Conservation (phyloP, 305 asterid genomes). For the Coffea humblotiana region DNA sequence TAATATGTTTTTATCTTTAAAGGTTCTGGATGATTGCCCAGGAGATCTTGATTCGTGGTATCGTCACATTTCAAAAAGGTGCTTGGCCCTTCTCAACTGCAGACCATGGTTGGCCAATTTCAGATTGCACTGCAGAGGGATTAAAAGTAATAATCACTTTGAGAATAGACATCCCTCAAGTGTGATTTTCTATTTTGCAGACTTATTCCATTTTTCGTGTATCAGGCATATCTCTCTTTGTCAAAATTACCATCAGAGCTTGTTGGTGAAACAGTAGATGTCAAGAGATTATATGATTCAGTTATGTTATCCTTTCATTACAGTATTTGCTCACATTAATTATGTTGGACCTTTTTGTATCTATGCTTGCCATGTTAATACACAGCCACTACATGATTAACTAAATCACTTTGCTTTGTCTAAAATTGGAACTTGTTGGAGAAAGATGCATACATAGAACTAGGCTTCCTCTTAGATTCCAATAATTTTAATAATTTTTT, state of each 20-base stretch:
- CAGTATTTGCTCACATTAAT: conserved; percentile 44
- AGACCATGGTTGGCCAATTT: conserved; percentile 97
- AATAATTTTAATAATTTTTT: too few species aligned
- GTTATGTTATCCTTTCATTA: conserved; percentile 79
- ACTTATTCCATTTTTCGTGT: conserved; percentile 18
- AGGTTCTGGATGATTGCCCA: conserved; percentile 85
- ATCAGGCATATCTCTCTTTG: conserved; percentile 61
- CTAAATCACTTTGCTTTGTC: background rate
- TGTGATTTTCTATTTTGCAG: conserved; percentile 18
- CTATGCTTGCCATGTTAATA: conserved; percentile 6
- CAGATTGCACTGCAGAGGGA: conserved; percentile 98
- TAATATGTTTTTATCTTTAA: conserved; percentile 22
- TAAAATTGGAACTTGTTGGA: background rate
- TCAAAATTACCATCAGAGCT: conserved; percentile 61
- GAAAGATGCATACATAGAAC: background rate
- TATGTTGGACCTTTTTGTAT: conserved; percentile 6
- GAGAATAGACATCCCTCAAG: conserved; percentile 1
- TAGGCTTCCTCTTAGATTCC: background rate
- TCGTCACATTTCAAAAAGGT: conserved; percentile 95
- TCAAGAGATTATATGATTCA: conserved; percentile 62
- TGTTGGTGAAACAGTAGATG: conserved; percentile 68
- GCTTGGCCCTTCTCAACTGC: conserved; percentile 99
- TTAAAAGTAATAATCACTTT: conserved; percentile 51
- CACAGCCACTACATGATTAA: conserved; percentile 1
- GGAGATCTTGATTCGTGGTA: conserved; percentile 70